phyloP scores from a whole-genome alignment of 2,329 filamentous ascomycete genomes.

The Colletotrichum sp. region DNA sequence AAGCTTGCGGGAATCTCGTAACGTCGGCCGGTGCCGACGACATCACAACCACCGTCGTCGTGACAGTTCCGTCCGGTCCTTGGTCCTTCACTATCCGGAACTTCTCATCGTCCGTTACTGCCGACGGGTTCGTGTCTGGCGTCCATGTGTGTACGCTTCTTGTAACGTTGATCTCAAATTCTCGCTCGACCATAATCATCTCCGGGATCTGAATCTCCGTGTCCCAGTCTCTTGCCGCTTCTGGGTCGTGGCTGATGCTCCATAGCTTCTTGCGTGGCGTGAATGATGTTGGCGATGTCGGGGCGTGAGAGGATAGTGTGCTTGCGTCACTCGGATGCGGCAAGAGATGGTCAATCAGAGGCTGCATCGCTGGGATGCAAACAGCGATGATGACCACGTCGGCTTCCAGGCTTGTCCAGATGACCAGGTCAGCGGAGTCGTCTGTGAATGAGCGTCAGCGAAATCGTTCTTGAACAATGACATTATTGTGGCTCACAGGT shows the following conservation, averaged over 20 bases:
- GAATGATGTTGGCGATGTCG: background rate
- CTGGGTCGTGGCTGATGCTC: background rate
- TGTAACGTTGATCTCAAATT: conserved; percentile 1
- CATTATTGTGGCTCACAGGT: conserved; percentile 24
- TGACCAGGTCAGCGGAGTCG: conserved; percentile 1
- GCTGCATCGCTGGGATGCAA: conserved; percentile 37
- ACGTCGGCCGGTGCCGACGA: background rate
- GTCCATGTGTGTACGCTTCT: background rate
- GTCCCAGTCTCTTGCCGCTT: background rate
- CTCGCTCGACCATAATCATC: conserved; percentile 8
- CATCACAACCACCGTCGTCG: conserved; percentile 10
- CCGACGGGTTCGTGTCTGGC: background rate
- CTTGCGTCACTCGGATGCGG: background rate
- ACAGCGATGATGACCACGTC: conserved; percentile 38
- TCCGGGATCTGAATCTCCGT: background rate
- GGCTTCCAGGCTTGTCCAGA: conserved; percentile 31
- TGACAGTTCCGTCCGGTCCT: background rate
- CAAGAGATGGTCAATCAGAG: conserved; percentile 22
- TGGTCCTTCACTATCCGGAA: conserved; percentile 2
- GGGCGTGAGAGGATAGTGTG: background rate
- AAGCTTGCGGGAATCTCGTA: background rate
- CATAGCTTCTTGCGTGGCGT: background rate
- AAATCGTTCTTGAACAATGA: background rate
- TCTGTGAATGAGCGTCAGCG: background rate
- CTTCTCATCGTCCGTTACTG: background rate